A percentile compares a stretch with the other conserved stretches of the same genome.
phyloP scores from a whole-genome alignment of 768 basidiomycete species.

The Tulasnella sp. region DNA sequence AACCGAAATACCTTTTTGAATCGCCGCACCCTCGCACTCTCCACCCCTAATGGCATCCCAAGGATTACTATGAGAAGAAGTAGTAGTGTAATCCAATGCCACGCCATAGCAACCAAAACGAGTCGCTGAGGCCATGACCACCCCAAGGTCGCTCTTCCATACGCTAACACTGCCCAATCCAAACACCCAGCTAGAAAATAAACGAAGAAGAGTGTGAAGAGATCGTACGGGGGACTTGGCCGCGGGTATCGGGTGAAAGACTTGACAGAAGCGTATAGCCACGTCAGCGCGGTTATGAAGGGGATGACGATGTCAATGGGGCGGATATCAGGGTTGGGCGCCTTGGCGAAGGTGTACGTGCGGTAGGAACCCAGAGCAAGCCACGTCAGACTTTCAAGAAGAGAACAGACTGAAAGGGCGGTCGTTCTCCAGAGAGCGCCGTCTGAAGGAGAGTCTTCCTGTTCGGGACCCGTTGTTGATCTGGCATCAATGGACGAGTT shows the following conservation, averaged over 20 bases:
- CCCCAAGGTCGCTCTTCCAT: conserved; percentile 41
- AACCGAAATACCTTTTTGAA: conserved; percentile 52
- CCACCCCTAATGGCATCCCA: conserved; percentile 58
- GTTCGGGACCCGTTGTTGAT: not conserved
- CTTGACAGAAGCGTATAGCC: conserved; percentile 39
- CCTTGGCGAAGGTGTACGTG: conserved; percentile 34
- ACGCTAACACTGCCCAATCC: conserved; percentile 48
- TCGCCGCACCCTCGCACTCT: conserved; percentile 43
- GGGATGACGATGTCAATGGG: conserved; percentile 20
- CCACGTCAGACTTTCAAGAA: conserved; percentile 53
- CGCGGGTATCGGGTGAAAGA: conserved; percentile 43
- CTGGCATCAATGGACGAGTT: not conserved
- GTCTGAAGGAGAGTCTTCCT: not conserved
- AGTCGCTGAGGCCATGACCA: conserved; percentile 37
- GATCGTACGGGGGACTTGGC: conserved; percentile 53
- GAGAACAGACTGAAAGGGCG: conserved; percentile 48
- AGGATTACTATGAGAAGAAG: conserved; percentile 43
- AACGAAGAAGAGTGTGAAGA: conserved; percentile 50
- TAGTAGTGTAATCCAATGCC: conserved; percentile 42
- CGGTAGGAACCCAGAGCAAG: conserved; percentile 50
- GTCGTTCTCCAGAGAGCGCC: conserved; percentile 45
- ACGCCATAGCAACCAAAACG: conserved; percentile 27
- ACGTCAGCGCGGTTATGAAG: conserved; percentile 46
- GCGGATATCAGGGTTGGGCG: not conserved
- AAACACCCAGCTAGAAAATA: conserved; percentile 44